phyloP scores from a whole-genome alignment of 2,329 filamentous ascomycete species.

The Zymoseptoria pseudotritici region DNA sequence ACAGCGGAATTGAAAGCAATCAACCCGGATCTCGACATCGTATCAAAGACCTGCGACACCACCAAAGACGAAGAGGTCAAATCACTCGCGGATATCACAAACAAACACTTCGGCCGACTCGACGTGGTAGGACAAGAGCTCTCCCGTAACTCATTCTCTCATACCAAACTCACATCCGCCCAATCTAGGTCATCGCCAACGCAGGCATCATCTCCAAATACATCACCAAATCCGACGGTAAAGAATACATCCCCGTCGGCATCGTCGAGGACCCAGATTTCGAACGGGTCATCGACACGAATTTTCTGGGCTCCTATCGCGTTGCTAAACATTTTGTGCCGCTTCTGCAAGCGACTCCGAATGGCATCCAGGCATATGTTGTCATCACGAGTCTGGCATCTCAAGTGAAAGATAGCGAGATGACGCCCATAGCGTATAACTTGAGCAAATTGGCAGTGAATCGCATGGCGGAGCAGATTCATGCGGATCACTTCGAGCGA shows the following conservation, averaged over 20 bases:
- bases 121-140: slow-evolving; percentile 2
- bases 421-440: slow-evolving; percentile 11
- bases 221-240: slow-evolving; percentile 8
- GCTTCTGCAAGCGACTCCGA: slow-evolving; percentile 1
- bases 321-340: slow-evolving; percentile 7
- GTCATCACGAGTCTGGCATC: slow-evolving; percentile 12
- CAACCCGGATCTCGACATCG: background rate
- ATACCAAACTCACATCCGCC: background rate
- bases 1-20: slow-evolving; percentile 5
- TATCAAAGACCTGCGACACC: slow-evolving; percentile 5
- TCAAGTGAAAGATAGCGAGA: slow-evolving; percentile 6
- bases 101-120: slow-evolving; percentile 6
- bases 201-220: slow-evolving; percentile 12
- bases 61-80: slow-evolving; percentile 5
- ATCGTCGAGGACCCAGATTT: slow-evolving; percentile 8
- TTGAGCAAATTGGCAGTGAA: slow-evolving; percentile 12
- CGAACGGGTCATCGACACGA: slow-evolving; percentile 7
- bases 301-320: slow-evolving; percentile 6
- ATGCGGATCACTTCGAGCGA: slow-evolving; percentile 5
- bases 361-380: slow-evolving; percentile 3
- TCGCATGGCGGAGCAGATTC: slow-evolving; percentile 11
- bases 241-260: slow-evolving; percentile 8
- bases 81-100: slow-evolving; percentile 4
- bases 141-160: no score
- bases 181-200: slow-evolving; percentile 7